Percentiles rank a stretch among this genome's conserved stretches.
These are phyloP conservation scores for Kluyveromyces siamensis DNA, from an alignment of 805 yeast genomes.

Conservation along the genomic window DNA sequence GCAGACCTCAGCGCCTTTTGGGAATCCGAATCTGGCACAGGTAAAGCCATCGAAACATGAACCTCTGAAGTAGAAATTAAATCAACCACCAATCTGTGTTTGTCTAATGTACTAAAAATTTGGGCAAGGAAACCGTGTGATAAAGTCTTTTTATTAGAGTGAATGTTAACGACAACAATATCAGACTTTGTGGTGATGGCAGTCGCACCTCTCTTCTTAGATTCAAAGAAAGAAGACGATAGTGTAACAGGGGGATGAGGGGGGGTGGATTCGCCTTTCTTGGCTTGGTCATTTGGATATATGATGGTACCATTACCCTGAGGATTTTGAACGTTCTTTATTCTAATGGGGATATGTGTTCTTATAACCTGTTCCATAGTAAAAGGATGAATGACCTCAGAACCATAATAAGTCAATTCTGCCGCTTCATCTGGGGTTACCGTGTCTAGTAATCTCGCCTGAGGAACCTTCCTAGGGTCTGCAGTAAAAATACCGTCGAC, in stretches of 20 bases:
- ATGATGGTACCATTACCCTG: slow-evolving; percentile 88
- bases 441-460: slow-evolving; percentile 72
- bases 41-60: slow-evolving; percentile 96
- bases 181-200: slow-evolving; percentile 94
- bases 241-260: slow-evolving; percentile 88
- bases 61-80: slow-evolving; percentile 95
- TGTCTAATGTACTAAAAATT: slow-evolving; percentile 80
- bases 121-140: slow-evolving; percentile 93
- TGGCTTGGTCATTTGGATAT: slow-evolving; percentile 82
- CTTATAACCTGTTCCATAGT: slow-evolving; percentile 98
- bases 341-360: slow-evolving; percentile 93
- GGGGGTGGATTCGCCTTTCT: slow-evolving; percentile 83
- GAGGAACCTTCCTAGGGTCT: slow-evolving; percentile 91
- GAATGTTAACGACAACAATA: slow-evolving; percentile 86
- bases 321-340: slow-evolving; percentile 93
- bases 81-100: slow-evolving; percentile 81
- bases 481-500: slow-evolving; percentile 99
- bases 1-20: slow-evolving; percentile 55
- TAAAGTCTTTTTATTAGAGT: slow-evolving; percentile 84
- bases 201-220: slow-evolving; percentile 65
- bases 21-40: slow-evolving; percentile 59
- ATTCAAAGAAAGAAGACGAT: slow-evolving; percentile 31
- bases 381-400: slow-evolving; percentile 97
- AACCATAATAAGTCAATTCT: slow-evolving; percentile 93
- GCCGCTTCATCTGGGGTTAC: slow-evolving; percentile 99